Evolutionary conservation across 192 early-diverging fungal genomes (phyloP), one percentile per base, ranked within the genome.

Genomic region (Gigaspora rosea): DNA sequence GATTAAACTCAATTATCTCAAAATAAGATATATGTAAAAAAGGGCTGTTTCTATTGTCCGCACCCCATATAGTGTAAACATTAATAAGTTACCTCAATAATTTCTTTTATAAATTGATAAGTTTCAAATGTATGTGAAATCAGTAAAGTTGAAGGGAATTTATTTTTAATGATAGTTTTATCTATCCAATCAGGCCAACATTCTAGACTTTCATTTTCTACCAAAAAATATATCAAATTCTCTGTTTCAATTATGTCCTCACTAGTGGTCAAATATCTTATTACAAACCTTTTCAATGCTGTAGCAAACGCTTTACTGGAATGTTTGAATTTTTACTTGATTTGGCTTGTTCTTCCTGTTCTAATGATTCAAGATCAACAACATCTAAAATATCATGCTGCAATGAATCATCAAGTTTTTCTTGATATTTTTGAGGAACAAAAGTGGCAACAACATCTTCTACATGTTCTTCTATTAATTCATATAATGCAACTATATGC

Each of bases 401-500:
- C 11, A 61, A 12, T 8, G 54, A 35, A 12, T 20, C 22, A 48
- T 36, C 22, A 49, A 78, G 33, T 58, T 8, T 5, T 71, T 15
- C n/a, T 35, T 71, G 73, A 50, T 73, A 78, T 47, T 61, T 72
- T 6, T 73, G 36, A 13, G 59, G 58, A 13, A 78, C 20, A 50
- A 7, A 73, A 20, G 49, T 4, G 15, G 73, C 35, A 10, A 73
- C 33, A 15, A 61, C 54, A 54, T 56, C 27, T 18, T 56, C 56
- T n/a, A 78, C 77, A 20, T 54, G 54, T 15, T 78, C 69, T 61
- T 78, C 77, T 15, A 72, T 49, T 18, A 71, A 61, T 27, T 78
- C 77, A 61, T 78, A 78, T 20, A 78, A 59, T 16, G 77, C 68
- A 11, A 78, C 47, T n/a, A 78, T 32, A 59, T 78, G 77, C n/a